phyloP scores from a whole-genome alignment of 2,329 filamentous ascomycete species.

The Chrysosphaeria jannelii region DNA sequence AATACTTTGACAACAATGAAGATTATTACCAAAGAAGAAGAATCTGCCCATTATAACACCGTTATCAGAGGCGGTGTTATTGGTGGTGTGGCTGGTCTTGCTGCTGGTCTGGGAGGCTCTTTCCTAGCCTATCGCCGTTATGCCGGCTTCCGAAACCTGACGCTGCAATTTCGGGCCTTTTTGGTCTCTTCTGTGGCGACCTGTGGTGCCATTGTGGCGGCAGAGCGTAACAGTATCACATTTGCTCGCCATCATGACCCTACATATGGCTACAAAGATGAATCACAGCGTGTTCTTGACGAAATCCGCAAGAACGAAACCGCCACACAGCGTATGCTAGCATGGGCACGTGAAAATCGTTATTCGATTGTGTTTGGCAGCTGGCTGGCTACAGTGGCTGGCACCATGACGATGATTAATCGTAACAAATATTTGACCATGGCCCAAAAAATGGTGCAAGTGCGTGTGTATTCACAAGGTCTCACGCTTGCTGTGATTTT shows the following conservation, averaged over 20 bases:
- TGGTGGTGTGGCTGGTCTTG: conserved; percentile 40
- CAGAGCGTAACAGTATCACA: conserved; percentile 34
- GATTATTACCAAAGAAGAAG: conserved; percentile 82
- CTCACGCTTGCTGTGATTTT: conserved; percentile 63
- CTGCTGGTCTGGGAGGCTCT: conserved; percentile 35
- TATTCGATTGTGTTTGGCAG: conserved; percentile 61
- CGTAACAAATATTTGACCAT: conserved; percentile 45
- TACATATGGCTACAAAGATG: conserved; percentile 32
- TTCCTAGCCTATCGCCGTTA: conserved; percentile 38
- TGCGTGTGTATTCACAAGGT: conserved; percentile 78
- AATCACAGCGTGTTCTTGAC: conserved; percentile 22
- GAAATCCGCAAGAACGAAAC: conserved; percentile 25
- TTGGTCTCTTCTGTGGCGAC: conserved; percentile 57
- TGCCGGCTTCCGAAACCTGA: conserved; percentile 49
- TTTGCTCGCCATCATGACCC: conserved; percentile 46
- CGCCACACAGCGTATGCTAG: conserved; percentile 26
- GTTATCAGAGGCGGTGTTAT: conserved; percentile 54
- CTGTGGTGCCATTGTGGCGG: conserved; percentile 64
- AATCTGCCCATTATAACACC: conserved; percentile 51
- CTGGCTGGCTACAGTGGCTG: conserved; percentile 56
- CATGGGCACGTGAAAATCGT: conserved; percentile 52
- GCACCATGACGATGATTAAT: conserved; percentile 45
- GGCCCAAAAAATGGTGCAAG: conserved; percentile 74
- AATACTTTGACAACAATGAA: conserved; percentile 36
- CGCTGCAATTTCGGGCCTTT: conserved; percentile 73